Conservation (phyloP, 257 asterid genomes). For the Solanum tarapatanum region DNA sequence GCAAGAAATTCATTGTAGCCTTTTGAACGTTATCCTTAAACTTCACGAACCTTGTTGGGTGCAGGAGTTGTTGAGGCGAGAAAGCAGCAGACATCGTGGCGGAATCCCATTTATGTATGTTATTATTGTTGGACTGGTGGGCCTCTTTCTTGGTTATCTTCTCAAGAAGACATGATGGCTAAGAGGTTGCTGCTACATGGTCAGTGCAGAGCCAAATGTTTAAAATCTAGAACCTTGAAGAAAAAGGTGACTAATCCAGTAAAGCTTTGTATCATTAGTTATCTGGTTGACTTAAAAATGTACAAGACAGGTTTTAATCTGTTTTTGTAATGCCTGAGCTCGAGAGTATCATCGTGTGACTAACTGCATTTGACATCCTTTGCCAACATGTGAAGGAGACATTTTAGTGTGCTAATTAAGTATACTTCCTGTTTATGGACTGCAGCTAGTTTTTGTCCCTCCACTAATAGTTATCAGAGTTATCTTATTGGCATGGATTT, state of each 20-base stretch:
- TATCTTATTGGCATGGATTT: neutral
- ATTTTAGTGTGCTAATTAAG: neutral
- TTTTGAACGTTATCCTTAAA: neutral
- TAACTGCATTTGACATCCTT: conserved; percentile 19
- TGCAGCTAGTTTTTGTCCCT: neutral
- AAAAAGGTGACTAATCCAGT: conserved; percentile 16
- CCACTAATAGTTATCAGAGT: neutral
- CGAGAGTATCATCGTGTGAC: conserved; percentile 27
- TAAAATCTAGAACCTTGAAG: conserved; percentile 24
- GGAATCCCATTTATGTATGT: conserved; percentile 65
- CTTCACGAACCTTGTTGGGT: neutral
- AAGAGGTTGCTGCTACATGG: conserved; percentile 7
- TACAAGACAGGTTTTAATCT: conserved; percentile 23
- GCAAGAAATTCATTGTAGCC: neutral
- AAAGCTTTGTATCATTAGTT: conserved; percentile 39
- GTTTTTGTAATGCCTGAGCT: conserved; percentile 36
- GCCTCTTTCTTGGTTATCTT: conserved; percentile 68
- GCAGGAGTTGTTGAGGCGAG: conserved; percentile 74
- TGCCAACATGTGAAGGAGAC: neutral
- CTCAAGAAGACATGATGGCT: conserved; percentile 48
- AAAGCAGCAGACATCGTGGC: conserved; percentile 36
- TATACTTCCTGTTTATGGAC: neutral
- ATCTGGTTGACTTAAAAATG: conserved; percentile 34
- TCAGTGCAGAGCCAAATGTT: conserved; percentile 12
- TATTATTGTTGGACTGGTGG: conserved; percentile 51